phyloP scores from a whole-genome alignment of 208 protist species.

The Trypanosoma grayi region DNA sequence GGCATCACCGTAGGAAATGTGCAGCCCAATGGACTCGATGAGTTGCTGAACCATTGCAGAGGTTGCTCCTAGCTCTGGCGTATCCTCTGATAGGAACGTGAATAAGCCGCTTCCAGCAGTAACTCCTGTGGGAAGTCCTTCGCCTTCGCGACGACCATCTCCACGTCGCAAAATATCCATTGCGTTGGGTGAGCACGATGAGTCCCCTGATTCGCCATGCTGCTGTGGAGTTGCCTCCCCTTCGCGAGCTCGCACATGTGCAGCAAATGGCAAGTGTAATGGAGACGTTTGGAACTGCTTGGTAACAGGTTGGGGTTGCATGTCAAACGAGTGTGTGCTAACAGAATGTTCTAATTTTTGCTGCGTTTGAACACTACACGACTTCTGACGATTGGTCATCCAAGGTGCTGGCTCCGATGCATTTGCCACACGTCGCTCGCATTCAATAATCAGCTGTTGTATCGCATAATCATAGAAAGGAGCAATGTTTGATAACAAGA shows the following conservation, averaged over 20 bases:
- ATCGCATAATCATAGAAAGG: conserved; percentile 74
- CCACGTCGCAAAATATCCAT: not conserved
- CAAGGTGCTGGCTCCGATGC: conserved; percentile 21
- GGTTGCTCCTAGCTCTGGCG: not conserved
- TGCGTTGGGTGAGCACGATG: not conserved
- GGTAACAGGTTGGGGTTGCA: not conserved
- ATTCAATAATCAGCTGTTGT: conserved; percentile 68
- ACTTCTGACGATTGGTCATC: not conserved
- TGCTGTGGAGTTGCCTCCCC: not conserved
- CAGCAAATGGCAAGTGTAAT: not conserved
- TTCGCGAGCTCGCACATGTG: not conserved
- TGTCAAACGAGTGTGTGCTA: conserved; percentile 18
- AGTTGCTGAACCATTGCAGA: conserved; percentile 30
- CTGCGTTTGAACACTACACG: not conserved
- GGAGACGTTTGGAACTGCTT: not conserved
- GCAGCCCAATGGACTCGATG: conserved; percentile 30
- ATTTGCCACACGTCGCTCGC: conserved; percentile 63
- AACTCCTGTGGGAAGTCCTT: not conserved
- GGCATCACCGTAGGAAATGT: conserved; percentile 31
- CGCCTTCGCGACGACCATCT: not conserved
- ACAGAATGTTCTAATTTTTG: not conserved
- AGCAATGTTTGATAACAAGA: conserved; percentile 34
- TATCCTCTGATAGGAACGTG: conserved; percentile 3
- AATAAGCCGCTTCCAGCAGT: not conserved
- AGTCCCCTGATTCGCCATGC: not conserved